Base-by-base conservation (phyloP, 129 eudicot genomes). In the Tanacetum coccineum region DNA sequence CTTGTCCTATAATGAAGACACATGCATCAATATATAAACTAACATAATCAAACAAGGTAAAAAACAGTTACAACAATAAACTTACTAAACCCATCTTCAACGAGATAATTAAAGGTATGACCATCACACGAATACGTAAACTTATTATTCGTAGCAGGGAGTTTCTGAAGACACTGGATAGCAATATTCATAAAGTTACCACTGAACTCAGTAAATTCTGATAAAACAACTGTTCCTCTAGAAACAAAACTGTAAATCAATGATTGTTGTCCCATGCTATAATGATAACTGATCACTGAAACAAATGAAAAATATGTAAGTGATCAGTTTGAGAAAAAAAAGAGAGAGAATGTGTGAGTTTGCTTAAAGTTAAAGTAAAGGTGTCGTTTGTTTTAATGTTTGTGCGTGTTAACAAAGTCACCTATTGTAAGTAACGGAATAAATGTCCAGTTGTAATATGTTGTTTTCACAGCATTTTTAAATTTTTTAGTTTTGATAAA, bases 211-310 rank as follows among this genome's bases (percentile, higher is more conserved):
- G 97, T 87, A 80, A 62, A 91, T 64, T 87, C 94, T 2, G 96
- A 66, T 2, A 91, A 78, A 53, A 87, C 79, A 69, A 91, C 95
- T 44, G 95, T 82, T 21, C 97, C 97, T 28, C 97, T 67, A 1
- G 97, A 89, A 0, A 91, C 97, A 67, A 91, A 91, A 73, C 95
- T 87, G 89, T 87, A 91, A 87, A 91, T 91, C 87, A 91, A 69
- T 56, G 95, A 87, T 22, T 85, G 95, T 66, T 91, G 97, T 61
- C 93, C 93, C 97, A 91, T 91, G 42, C 1, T 49, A 49, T 1
- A 49, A 13, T 4, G 6, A 49, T 13, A 13, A 11, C 4, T 12
- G 54, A 49, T 49, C 54, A 49, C 54, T 36, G 8, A 49, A 49
- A 49, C 54, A 49, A 49, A 49, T 3, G 18, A 49, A 70, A 68